Evolutionary conservation across 75 land plant genomes (phyloP).

Genomic region (Cryptomeria japonica): DNA sequence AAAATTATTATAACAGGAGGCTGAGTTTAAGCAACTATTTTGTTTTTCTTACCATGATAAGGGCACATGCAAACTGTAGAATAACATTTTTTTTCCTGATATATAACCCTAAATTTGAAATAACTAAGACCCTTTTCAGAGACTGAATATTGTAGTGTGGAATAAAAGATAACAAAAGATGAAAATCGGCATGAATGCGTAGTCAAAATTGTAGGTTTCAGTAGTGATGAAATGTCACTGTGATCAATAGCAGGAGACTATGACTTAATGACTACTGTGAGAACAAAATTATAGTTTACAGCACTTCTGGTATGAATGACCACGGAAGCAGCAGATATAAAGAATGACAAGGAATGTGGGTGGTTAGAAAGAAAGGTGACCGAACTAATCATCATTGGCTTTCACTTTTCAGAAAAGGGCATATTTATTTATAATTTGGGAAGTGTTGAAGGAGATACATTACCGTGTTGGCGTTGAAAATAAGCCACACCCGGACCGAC

Average conservation of each 20-base stretch:
- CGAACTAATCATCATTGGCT: neutral
- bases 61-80: neutral
- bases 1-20: too few relatives aligned
- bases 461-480: too few relatives aligned
- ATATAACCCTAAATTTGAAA: neutral
- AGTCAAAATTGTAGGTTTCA: neutral
- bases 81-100: too few relatives aligned
- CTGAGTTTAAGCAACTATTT: too few relatives aligned
- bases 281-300: neutral
- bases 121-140: neutral
- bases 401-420: too few relatives aligned
- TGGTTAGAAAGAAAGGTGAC: neutral
- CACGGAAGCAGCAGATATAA: too few relatives aligned
- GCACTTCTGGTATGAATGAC: neutral
- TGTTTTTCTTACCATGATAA: too few relatives aligned
- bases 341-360: neutral
- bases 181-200: neutral
- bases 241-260: neutral
- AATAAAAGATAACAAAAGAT: too few relatives aligned
- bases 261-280: neutral
- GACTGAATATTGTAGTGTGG: neutral
- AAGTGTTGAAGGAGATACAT: neutral
- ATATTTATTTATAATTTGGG: neutral
- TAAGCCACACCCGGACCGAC: too few relatives aligned
- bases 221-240: too few relatives aligned